Evolutionary conservation across 1,284 basidiomycete species (phyloP).

Genomic region (Xerocomus nothofagi): DNA sequence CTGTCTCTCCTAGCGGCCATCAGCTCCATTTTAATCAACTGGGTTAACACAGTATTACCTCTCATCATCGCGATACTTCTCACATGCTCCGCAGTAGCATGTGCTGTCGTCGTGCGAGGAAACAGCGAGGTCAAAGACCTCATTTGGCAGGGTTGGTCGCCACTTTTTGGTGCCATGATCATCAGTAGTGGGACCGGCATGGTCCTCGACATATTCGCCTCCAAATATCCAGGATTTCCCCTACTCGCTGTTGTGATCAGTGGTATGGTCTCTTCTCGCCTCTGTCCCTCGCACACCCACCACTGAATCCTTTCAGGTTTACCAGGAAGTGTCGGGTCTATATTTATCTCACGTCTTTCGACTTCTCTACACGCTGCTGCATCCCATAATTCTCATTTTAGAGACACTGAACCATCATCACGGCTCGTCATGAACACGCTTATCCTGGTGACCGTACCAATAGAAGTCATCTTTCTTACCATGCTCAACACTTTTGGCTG

Average conservation of each 20-base stretch:
- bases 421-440: slow-evolving; percentile 66
- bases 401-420: slow-evolving; percentile 42
- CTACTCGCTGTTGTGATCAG: slow-evolving; percentile 88
- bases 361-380: slow-evolving; percentile 76
- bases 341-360: slow-evolving; percentile 89
- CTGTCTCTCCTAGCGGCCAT: slow-evolving; percentile 74
- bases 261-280: slow-evolving; percentile 45
- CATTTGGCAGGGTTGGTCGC: slow-evolving; percentile 84
- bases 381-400: slow-evolving; percentile 20
- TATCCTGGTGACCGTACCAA: slow-evolving; percentile 70
- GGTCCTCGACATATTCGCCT: slow-evolving; percentile 88
- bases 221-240: slow-evolving; percentile 84
- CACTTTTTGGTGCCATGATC: slow-evolving; percentile 89
- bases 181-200: slow-evolving; percentile 92
- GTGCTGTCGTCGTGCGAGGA: slow-evolving; percentile 54
- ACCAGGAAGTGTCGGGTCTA: slow-evolving; percentile 86
- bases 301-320: slow-evolving; percentile 50
- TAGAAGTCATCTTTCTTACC: slow-evolving; percentile 71
- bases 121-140: slow-evolving; percentile 72
- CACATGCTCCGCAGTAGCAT: slow-evolving; percentile 55
- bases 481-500: slow-evolving; percentile 71
- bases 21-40: slow-evolving; percentile 62
- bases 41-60: slow-evolving; percentile 66
- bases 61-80: slow-evolving; percentile 61
- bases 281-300: not conserved